Conservation (phyloP, 106 monocot genomes). For the Acorus calamus region DNA sequence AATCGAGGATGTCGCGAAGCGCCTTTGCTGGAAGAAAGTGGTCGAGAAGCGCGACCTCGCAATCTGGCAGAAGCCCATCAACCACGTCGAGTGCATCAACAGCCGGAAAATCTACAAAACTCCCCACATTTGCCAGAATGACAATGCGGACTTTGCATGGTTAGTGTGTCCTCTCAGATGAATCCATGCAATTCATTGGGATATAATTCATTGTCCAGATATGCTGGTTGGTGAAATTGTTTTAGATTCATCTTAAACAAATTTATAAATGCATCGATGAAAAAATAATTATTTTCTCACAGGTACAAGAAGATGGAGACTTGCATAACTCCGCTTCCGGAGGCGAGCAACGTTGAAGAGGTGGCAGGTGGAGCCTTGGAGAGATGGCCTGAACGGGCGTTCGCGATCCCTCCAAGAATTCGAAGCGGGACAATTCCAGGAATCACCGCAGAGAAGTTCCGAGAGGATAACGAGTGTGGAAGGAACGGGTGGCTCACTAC, state of each 20-base stretch:
- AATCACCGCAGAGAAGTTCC: slow-evolving; percentile 11
- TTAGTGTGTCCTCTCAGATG: not conserved
- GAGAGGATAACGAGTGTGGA: slow-evolving; percentile 35
- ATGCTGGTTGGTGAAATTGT: too few relatives aligned
- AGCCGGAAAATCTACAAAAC: too few relatives aligned
- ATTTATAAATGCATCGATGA: too few relatives aligned
- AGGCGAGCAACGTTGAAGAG: slow-evolving; percentile 15
- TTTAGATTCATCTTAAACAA: too few relatives aligned
- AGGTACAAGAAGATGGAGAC: slow-evolving; percentile 42
- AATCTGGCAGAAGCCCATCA: too few relatives aligned
- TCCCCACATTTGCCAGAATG: slow-evolving; percentile 28
- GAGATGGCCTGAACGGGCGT: slow-evolving; percentile 20
- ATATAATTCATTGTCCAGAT: too few relatives aligned
- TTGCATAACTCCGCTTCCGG: slow-evolving; percentile 38
- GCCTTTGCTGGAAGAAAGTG: too few relatives aligned
- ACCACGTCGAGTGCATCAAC: too few relatives aligned
- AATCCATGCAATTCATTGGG: too few relatives aligned
- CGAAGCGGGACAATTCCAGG: slow-evolving; percentile 20
- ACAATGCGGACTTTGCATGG: slow-evolving; percentile 27
- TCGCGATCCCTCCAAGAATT: slow-evolving; percentile 27
- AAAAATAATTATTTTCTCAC: not conserved
- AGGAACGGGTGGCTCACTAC: slow-evolving; percentile 25
- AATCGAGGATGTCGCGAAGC: too few relatives aligned
- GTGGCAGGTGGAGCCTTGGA: slow-evolving; percentile 26
- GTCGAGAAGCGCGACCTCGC: too few relatives aligned